Percentiles rank a stretch among this genome's conserved stretches.
phyloP scores from a whole-genome alignment of 768 basidiomycete genomes.

The Trametes punicea region DNA sequence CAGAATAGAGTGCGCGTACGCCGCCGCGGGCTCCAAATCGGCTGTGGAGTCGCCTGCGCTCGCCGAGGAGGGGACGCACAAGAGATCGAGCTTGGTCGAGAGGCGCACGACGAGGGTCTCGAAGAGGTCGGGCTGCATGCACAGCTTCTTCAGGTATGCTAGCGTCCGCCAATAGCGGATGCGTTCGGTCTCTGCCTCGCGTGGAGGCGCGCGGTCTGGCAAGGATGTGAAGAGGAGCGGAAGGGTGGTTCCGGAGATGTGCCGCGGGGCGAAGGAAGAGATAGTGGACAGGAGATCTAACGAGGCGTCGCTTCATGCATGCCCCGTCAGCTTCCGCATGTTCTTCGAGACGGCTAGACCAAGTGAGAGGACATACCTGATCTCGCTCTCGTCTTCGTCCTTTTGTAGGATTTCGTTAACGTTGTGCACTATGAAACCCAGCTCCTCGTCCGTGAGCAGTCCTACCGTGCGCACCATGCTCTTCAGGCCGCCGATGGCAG shows the following conservation, averaged over 20 bases:
- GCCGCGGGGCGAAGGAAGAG: conserved; percentile 53
- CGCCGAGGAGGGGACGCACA: conserved; percentile 43
- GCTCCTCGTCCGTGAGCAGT: conserved; percentile 68
- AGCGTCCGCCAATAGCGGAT: conserved; percentile 66
- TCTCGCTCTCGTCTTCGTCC: conserved; percentile 42
- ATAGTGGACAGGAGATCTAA: conserved; percentile 64
- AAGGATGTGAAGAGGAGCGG: conserved; percentile 76
- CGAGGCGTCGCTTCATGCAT: conserved; percentile 47
- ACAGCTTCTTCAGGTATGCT: conserved; percentile 66
- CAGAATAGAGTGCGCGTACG: conserved; percentile 85
- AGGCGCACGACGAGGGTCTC: conserved; percentile 78
- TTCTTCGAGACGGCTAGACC: not conserved
- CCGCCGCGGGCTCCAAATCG: conserved; percentile 61
- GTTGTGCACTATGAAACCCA: conserved; percentile 75
- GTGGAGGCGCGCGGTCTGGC: conserved; percentile 60
- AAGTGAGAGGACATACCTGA: conserved; percentile 43
- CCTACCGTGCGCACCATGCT: conserved; percentile 60
- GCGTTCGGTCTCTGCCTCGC: conserved; percentile 53
- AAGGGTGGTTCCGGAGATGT: conserved; percentile 71
- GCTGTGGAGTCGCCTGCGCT: conserved; percentile 19
- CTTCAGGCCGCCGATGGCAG: conserved; percentile 64
- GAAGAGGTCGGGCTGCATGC: conserved; percentile 73
- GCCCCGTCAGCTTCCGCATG: not conserved
- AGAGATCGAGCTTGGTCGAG: conserved; percentile 68
- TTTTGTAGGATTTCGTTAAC: conserved; percentile 65